Evolutionary conservation across 768 basidiomycete species (phyloP), one percentile per base, ranked within the genome.

Genomic region (Leucocoprinus sp.): DNA sequence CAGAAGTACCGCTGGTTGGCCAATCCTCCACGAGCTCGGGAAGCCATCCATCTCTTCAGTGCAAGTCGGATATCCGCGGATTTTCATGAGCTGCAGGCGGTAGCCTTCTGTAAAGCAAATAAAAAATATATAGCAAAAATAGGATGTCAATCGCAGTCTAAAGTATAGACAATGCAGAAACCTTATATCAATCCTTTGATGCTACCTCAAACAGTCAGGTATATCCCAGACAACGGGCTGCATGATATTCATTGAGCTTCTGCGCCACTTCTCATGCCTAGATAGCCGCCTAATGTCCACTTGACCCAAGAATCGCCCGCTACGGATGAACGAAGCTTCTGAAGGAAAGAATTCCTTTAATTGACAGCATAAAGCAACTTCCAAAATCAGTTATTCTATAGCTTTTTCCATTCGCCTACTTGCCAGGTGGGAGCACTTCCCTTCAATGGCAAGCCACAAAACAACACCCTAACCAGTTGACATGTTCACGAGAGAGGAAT

Each of bases 341-440:
- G 21, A 23, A n/a, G 14, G 14, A 19, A 27, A n/a, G 39, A 48
- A 48, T 33, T 7, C 28, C 22, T 18, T 42, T 48, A 42, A 48
- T 23, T 36, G 33, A 36, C 43, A 41, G 34, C 33, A 48, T 34
- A 48, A 48, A 42, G 39, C 9, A 31, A 19, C 24, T 41, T 31
- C 46, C 40, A 35, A 42, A 48, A 41, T 19, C 33, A 40, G 46
- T 42, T 40, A 40, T 28, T 35, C 19, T 14, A 29, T 48, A 48
- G 40, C 46, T 40, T 48, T 48, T 42, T 48, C 36, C 35, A 22
- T 48, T 40, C 34, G 39, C 31, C 36, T 15, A 9, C 22, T 33
- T 28, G 38, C 28, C 38, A 22, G n/a, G 17, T 2, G 17, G n/a
- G 24, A 23, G 17, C 11, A 3, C 12, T 4, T 24, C 11, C 14